phyloP scores from a whole-genome alignment of 179 eudicot genomes.

The Corrigiola litoralis region DNA sequence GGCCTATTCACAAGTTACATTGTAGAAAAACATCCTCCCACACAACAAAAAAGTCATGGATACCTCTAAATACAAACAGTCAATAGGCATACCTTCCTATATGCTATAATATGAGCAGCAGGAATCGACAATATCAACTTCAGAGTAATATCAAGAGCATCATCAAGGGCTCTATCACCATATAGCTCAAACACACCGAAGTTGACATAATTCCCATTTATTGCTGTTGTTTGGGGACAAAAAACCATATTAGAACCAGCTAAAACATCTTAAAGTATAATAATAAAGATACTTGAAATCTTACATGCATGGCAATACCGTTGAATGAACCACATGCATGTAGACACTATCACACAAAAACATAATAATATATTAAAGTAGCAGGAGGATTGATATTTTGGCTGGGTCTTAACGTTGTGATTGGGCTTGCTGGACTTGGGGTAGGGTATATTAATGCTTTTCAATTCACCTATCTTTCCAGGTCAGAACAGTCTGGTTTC shows the following conservation, averaged over 20 bases:
- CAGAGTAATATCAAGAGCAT: constrained; percentile 49
- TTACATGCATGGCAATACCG: too few relatives aligned
- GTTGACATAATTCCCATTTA: constrained; percentile 54
- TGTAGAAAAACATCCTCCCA: too few relatives aligned
- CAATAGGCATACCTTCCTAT: constrained; percentile 46
- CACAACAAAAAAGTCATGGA: neutral
- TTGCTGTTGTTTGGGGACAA: constrained; percentile 36
- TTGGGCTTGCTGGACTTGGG: too few relatives aligned
- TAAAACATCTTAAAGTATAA: neutral
- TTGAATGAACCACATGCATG: neutral
- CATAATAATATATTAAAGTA: too few relatives aligned
- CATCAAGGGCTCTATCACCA: constrained; percentile 61
- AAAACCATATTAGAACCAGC: constrained; percentile 6
- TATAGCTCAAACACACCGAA: constrained; percentile 65
- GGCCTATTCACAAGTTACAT: too few relatives aligned
- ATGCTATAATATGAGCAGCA: constrained; percentile 47
- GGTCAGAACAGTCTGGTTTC: too few relatives aligned
- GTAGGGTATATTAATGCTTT: too few relatives aligned
- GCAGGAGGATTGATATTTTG: too few relatives aligned
- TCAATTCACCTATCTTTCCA: too few relatives aligned
- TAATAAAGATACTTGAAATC: neutral
- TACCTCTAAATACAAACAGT: too few relatives aligned
- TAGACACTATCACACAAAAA: neutral
- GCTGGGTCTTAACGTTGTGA: too few relatives aligned
- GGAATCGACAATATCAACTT: constrained; percentile 59